Base-by-base conservation (phyloP, 2,329 filamentous ascomycete species). In the Myriosclerotinia duriaeana region DNA sequence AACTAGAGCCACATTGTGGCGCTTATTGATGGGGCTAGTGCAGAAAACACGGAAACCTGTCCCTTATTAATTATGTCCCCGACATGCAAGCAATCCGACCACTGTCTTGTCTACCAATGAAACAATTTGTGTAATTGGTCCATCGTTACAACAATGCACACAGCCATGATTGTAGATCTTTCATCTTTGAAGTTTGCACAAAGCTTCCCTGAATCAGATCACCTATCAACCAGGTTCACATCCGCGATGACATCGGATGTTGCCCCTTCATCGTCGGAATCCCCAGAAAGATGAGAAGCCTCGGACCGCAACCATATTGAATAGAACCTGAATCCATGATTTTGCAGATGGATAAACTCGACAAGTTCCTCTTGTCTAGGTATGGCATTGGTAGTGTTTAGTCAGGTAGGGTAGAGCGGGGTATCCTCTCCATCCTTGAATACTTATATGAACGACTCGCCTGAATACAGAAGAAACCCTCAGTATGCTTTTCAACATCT, bases 261-360 rank as follows among this genome's bases (percentile, higher is more conserved):
- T 53, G 30, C 46, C 48, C 46, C 46, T 26, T 62, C 59, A 62
- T 62, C 59, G 22, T 62, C 48, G 34, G 48, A 53, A 53, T 17
- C 20, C 5, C 52, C 1, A 3, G 3, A 12, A 26, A 6, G 15
- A 14, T 22, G 22, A 20, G n/a, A 46, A 8, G 15, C n/a, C 59
- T 62, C 59, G 59, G 46, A 40, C 46, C 46, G 59, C 46, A 40
- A 53, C 44, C 59, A 17, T 11, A 36, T 20, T 48, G 22, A 8
- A 40, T 30, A 20, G 11, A 14, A 50, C 20, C 1, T 2, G 17
- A n/a, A 20, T 46, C 17, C 30, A 52, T 20, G 6, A 38, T 26
- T 42, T 40, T 17, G n/a, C 44, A 50, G 6, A 34, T 61, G 12
- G 14, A 26, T 22, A 26, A 38, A 48, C 14, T 7, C 14, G 12